Evolutionary conservation across 2,329 filamentous ascomycete species (phyloP), one percentile per base, ranked within the genome.

Genomic region (Fusarium sp.): DNA sequence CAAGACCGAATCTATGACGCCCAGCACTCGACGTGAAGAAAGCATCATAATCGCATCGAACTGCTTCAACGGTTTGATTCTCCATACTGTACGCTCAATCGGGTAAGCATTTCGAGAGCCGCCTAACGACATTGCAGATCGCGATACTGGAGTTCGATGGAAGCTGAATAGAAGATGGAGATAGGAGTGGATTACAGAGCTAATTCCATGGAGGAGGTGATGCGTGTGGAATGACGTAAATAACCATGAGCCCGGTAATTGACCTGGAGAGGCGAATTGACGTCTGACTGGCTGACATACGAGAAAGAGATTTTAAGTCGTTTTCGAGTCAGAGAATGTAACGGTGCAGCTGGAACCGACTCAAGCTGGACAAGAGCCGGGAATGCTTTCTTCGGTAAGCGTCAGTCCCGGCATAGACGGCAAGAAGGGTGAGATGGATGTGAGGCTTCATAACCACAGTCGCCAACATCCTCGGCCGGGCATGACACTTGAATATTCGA

Each of bases 1-100:
- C n/a, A 34, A 13, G 5, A n/a, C 19, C 19, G 12, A 3, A 32
- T 63, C 58, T 63, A 63, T 63, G 60, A 63, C 60, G 58, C 42
- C 46, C 25, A 15, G 31, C 24, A 26, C 15, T 39, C 10, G 44
- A 34, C 26, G 26, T 24, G 19, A 39, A 22, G 6, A 35, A 22
- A 47, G 29, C 43, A 58, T 60, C 53, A 36, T 49, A 29, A 49
- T 53, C 11, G 26, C 24, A 46, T 36, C 19, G n/a, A 32, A 42
- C 12, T 13, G 31, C 13, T 12, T 51, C 28, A 28, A 36, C 10
- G 4, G 13, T 41, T 25, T 44, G 34, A 9, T 22, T 40, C 40
- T 53, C 38, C 41, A 46, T 28, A 29, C 15, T 45, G 13, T 6
- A 31, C 9, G 25, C 55, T 43, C 7, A 35, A 47, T 61, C 29